These are phyloP conservation scores for Penicillium malachiteum DNA, from an alignment of 495 filamentous ascomycete species.

Conservation along the genomic window DNA sequence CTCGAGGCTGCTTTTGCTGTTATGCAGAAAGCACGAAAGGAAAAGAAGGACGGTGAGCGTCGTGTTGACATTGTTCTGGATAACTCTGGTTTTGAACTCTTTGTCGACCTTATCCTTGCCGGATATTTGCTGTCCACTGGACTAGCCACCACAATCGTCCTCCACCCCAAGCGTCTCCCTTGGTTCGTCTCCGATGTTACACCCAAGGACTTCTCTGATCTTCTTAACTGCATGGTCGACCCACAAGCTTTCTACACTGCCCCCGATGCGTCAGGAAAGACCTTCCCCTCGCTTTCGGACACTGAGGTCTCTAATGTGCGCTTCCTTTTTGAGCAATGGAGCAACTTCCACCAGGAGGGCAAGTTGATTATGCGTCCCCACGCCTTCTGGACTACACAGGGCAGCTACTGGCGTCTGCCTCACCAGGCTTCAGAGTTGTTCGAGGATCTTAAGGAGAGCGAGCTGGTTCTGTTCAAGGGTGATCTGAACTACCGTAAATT, in stretches of 20 bases:
- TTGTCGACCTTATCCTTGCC: conserved; percentile 86
- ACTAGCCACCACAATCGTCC: conserved; percentile 80
- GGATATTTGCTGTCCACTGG: conserved; percentile 81
- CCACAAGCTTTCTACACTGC: conserved; percentile 76
- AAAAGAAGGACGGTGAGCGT: conserved; percentile 55
- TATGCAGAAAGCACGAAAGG: conserved; percentile 59
- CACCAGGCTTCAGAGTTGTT: conserved; percentile 61
- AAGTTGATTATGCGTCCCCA: conserved; percentile 78
- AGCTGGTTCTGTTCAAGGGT: conserved; percentile 95
- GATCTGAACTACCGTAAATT: conserved; percentile 95
- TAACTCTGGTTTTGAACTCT: conserved; percentile 96
- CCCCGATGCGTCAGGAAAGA: conserved; percentile 62
- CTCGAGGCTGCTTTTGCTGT: conserved; percentile 67
- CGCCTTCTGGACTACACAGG: conserved; percentile 82
- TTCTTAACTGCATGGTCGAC: conserved; percentile 72
- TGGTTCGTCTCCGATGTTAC: conserved; percentile 98
- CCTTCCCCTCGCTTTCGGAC: conserved; percentile 58
- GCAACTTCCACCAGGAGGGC: conserved; percentile 72
- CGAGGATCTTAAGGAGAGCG: conserved; percentile 76
- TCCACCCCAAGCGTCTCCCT: conserved; percentile 90
- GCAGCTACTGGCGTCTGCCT: conserved; percentile 85
- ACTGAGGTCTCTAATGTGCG: conserved; percentile 63
- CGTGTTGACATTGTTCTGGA: conserved; percentile 91
- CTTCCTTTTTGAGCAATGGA: conserved; percentile 83
- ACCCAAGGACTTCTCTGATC: conserved; percentile 74